Base-by-base conservation (phyloP, 148 eudicot genomes). In the Rhododendron simsii region DNA sequence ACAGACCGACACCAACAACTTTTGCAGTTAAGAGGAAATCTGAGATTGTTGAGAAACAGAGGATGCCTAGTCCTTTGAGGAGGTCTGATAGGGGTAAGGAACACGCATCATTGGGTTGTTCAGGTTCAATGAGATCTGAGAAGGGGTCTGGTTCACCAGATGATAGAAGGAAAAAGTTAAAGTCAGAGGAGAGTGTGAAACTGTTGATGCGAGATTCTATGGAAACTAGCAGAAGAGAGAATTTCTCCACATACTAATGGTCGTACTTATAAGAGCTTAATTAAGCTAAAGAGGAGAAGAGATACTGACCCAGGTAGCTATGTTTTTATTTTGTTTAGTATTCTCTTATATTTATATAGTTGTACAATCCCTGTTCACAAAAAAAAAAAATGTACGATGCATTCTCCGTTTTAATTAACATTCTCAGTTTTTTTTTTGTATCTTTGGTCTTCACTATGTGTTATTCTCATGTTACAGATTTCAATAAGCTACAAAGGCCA, bases 41-140 rank as follows among this genome's bases (percentile, higher is more conserved):
- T 26, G 84, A 83, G 80, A 81, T 83, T 73, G 44, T 51, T 51
- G 88, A 85, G 37, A 84, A 86, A 71, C 47, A 74, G 35, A 78
- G 45, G 71, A 87, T 69, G 35, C 81, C 91, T 18, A 90, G 87
- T 78, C 91, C 95, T 51, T 41, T 84, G 67, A 87, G 94, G 88
- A 89, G 88, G 89, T 88, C 93, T 28, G 93, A 83, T 69, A 92
- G 90, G 88, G 87, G 82, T 37, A 92, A 86, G 71, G 90, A 87
- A 65, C 65, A 74, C 8, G 74, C 51, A 26, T 39, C 89, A 41
- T 51, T 86, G 28, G 78, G 45, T 86, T 85, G 91, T 21, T 78
- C 89, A 2, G 87, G 87, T 55, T 79, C 85, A 69, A 87, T 86
- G 90, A 81, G 85, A 59, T 87, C 83, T n/a, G 90, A 74, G 55